Evolutionary conservation across 2,329 filamentous ascomycete species (phyloP).

Genomic region (Xylogone sp.): DNA sequence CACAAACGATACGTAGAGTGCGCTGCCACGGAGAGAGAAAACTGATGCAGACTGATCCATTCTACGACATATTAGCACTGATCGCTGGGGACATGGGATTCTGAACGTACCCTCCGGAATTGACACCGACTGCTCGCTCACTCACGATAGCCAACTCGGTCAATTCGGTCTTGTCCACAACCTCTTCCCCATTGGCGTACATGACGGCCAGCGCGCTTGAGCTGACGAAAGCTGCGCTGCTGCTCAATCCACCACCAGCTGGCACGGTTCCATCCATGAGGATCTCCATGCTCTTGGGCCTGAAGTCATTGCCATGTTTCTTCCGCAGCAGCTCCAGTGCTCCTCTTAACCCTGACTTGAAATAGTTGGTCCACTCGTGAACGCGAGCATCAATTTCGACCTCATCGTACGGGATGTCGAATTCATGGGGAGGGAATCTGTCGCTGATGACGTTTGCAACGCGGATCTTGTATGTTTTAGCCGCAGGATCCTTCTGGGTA

Average conservation of each 20-base stretch:
- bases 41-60: slow-evolving; percentile 99
- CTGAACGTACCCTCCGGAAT: slow-evolving; percentile 75
- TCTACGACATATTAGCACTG: slow-evolving; percentile 41
- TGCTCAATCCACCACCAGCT: slow-evolving; percentile 86
- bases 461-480: slow-evolving; percentile 61
- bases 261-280: slow-evolving; percentile 90
- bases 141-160: slow-evolving; percentile 93
- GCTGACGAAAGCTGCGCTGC: slow-evolving; percentile 90
- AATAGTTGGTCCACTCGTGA: slow-evolving; percentile 98
- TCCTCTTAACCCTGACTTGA: slow-evolving; percentile 84
- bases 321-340: slow-evolving; percentile 74
- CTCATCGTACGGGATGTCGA: slow-evolving; percentile 61
- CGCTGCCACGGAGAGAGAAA: slow-evolving; percentile 80
- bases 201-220: slow-evolving; percentile 85
- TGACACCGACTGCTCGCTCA: slow-evolving; percentile 90
- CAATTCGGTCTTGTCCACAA: slow-evolving; percentile 85
- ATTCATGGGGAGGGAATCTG: slow-evolving; percentile 73
- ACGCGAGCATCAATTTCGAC: slow-evolving; percentile 81
- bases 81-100: neutral
- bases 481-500: slow-evolving; percentile 41
- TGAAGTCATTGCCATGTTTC: slow-evolving; percentile 56
- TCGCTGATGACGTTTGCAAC: slow-evolving; percentile 74
- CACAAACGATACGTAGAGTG: slow-evolving; percentile 86
- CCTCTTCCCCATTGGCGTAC: slow-evolving; percentile 73
- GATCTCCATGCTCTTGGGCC: slow-evolving; percentile 76